Evolutionary conservation across 768 basidiomycete genomes (phyloP), one percentile per base, ranked within the genome.

Genomic region (Amanita rubescens): DNA sequence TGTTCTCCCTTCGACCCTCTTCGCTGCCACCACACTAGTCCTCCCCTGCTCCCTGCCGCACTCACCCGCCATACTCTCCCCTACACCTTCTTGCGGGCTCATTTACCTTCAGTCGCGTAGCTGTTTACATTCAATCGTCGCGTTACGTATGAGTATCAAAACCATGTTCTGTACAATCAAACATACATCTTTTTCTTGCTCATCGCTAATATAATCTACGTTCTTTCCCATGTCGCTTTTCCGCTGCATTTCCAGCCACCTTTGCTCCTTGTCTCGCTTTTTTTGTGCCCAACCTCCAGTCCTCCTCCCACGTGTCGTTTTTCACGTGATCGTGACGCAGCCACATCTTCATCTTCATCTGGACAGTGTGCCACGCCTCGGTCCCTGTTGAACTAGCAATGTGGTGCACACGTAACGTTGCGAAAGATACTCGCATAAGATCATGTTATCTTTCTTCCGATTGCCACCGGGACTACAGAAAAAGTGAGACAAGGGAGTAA

Each of bases 261-360:
- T 30, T 11, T 30, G 39, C n/a, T 42, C 50, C 2, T 12, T 32
- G 37, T 32, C 37, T 34, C 14, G 5, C 39, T 32, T 42, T 27
- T 30, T 8, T 30, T 1, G 24, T 10, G 9, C 41, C 41, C 52
- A 9, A 12, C 3, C n/a, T n/a, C n/a, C n/a, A n/a, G n/a, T 53
- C 44, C 34, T 53, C 33, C 17, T 22, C 33, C 52, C 51, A 53
- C 43, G 43, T 53, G 43, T 38, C 34, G 24, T 19, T 43, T 42
- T 25, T 5, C 52, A 53, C 52, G 52, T 53, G 52, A 46, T 46
- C 52, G 52, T 53, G 52, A 45, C 44, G 42, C 39, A 43, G 50
- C 42, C 48, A 4, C 27, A 54, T 52, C 34, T 49, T 51, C 42
- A 30, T 24, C 34, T n/a, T n/a, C n/a, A n/a, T n/a, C n/a, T n/a